These are phyloP conservation scores for Ascochyta viciae-villosae DNA, from an alignment of 2,329 filamentous ascomycete species.

Conservation along the genomic window DNA sequence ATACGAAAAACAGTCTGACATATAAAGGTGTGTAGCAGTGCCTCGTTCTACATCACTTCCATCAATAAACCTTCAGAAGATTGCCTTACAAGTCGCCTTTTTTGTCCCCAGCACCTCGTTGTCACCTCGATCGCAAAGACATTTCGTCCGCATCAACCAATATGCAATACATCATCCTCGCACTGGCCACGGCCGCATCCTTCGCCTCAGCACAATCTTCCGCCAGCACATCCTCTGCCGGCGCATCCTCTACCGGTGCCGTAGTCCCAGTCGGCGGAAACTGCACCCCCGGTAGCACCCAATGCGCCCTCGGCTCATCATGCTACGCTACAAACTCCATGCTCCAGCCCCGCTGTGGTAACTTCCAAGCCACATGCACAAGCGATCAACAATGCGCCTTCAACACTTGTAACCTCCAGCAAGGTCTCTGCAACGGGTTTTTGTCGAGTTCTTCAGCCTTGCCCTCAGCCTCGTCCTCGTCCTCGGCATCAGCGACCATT, in stretches of 20 bases:
- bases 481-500: conserved; percentile 15
- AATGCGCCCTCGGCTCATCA: conserved; percentile 22
- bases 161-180: conserved; percentile 27
- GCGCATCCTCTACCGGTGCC: conserved; percentile 8
- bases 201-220: conserved; percentile 18
- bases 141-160: background rate
- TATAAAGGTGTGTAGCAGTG: conserved; percentile 5
- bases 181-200: conserved; percentile 20
- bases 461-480: conserved; percentile 1
- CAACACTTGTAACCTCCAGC: conserved; percentile 23
- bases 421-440: conserved; percentile 28
- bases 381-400: conserved; percentile 28
- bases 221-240: conserved; percentile 6
- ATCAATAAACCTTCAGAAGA: background rate
- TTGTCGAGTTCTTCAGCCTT: conserved; percentile 1
- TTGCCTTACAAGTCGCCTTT: background rate
- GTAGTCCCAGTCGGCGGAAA: conserved; percentile 18
- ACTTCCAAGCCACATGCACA: conserved; percentile 29
- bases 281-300: conserved; percentile 20
- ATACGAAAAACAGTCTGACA: background rate
- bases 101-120: background rate
- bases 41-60: background rate
- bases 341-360: conserved; percentile 23
- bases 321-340: conserved; percentile 29
- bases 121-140: background rate